Evolutionary conservation across 176 grass and related monocot species (phyloP).

Genomic region (Tuctoria greenei): DNA sequence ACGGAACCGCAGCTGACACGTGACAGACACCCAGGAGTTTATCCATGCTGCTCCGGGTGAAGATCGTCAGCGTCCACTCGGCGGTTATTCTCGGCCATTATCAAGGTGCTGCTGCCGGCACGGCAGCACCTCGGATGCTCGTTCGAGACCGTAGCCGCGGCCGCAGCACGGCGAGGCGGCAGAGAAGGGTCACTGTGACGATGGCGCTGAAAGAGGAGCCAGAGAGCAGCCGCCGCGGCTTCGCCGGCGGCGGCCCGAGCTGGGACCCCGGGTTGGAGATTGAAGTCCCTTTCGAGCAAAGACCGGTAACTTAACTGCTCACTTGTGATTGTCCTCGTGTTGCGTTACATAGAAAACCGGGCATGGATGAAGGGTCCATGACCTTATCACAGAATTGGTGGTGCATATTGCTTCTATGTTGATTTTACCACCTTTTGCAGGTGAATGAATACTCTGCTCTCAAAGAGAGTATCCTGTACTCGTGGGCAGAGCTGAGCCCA

Average conservation of each 20-base stretch:
- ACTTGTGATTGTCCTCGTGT: neutral
- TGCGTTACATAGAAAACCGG: no score
- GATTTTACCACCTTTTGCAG: conserved; percentile 37
- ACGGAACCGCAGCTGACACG: neutral
- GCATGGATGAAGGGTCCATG: neutral
- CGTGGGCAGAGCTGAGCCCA: conserved; percentile 81
- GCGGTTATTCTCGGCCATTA: conserved; percentile 13
- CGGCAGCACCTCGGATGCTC: neutral
- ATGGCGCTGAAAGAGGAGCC: conserved; percentile 76
- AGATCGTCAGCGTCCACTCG: conserved; percentile 44
- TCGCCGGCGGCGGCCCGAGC: conserved; percentile 52
- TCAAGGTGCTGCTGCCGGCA: neutral
- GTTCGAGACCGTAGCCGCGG: neutral
- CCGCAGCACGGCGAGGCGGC: neutral
- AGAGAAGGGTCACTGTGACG: conserved; percentile 29
- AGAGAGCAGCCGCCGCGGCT: conserved; percentile 58
- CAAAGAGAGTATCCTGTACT: conserved; percentile 75
- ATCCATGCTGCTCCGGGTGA: conserved; percentile 65
- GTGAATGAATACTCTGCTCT: conserved; percentile 93
- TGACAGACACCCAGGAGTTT: neutral
- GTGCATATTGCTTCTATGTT: neutral
- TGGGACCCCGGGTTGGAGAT: conserved; percentile 97
- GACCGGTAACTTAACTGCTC: conserved; percentile 51
- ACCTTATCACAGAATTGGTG: neutral
- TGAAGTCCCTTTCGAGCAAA: conserved; percentile 84